phyloP scores from a whole-genome alignment of 495 filamentous ascomycete species.

The Podospora fimiseda region DNA sequence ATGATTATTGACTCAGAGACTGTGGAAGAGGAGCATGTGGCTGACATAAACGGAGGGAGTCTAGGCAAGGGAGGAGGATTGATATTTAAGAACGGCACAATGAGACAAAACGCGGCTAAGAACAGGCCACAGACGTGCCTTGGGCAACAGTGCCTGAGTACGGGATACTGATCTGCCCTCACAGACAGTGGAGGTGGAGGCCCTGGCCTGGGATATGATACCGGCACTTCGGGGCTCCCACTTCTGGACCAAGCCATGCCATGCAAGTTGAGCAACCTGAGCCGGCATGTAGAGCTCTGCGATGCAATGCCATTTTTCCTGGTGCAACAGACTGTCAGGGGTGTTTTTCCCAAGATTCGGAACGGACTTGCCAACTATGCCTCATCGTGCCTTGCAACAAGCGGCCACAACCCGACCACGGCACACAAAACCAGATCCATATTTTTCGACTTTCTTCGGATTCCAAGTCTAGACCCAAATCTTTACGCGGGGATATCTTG shows the following conservation, averaged over 20 bases:
- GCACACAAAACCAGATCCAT: background rate
- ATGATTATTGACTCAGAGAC: too few relatives aligned
- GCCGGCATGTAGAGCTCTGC: background rate
- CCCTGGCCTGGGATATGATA: conserved; percentile 6
- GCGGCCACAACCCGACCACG: background rate
- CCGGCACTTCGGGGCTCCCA: background rate
- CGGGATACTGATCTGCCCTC: background rate
- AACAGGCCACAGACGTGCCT: background rate
- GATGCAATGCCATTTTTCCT: background rate
- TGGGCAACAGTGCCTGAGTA: background rate
- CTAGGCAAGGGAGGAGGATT: background rate
- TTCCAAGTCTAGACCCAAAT: background rate
- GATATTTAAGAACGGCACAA: conserved; percentile 1
- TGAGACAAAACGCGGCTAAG: background rate
- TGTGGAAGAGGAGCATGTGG: background rate
- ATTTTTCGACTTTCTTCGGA: background rate
- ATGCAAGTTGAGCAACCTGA: background rate
- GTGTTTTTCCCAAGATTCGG: background rate
- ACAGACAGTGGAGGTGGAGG: background rate
- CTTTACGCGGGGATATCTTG: background rate
- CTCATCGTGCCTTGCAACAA: background rate
- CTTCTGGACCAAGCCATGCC: background rate
- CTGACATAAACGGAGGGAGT: background rate
- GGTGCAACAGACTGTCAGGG: background rate
- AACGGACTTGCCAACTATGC: background rate